Conservation (phyloP, 108 stramenopile species). For the Skeletonema marinoi region DNA sequence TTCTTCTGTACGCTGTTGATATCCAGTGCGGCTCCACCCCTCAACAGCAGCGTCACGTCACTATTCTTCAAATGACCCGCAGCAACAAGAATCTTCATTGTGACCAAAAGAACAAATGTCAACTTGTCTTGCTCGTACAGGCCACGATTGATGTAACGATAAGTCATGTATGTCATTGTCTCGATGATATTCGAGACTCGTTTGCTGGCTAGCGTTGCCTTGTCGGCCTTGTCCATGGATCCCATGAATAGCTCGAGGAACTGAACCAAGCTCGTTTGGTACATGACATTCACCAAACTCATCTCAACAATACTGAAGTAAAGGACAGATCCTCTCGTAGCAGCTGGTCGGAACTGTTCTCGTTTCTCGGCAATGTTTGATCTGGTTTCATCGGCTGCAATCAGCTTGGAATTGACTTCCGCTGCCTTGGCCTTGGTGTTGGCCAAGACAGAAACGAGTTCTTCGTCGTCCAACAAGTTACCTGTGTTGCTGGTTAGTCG, state of each 20-base stretch:
- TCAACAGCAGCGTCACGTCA: constrained; percentile 80
- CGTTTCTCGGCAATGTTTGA: constrained; percentile 88
- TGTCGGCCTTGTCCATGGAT: constrained; percentile 86
- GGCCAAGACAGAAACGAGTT: constrained; percentile 86
- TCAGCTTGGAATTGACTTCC: constrained; percentile 86
- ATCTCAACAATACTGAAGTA: constrained; percentile 94
- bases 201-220: constrained; percentile 83
- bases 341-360: constrained; percentile 91
- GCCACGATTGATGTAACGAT: constrained; percentile 92
- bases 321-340: constrained; percentile 86
- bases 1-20: constrained; percentile 81
- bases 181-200: constrained; percentile 91
- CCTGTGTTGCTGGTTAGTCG: constrained; percentile 87
- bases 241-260: constrained; percentile 89
- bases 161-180: constrained; percentile 90
- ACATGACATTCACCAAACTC: constrained; percentile 89
- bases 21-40: constrained; percentile 91
- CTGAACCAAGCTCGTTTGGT: constrained; percentile 90
- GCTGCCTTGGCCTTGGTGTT: constrained; percentile 92
- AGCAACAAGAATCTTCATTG: constrained; percentile 89
- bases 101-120: constrained; percentile 85
- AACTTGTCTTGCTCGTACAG: constrained; percentile 92
- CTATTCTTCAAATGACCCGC: constrained; percentile 65
- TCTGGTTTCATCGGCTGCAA: constrained; percentile 87
- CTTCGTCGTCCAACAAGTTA: constrained; percentile 89